Evolutionary conservation across 805 yeast genomes (phyloP).

Genomic region (Lipomyces mesembrius): DNA sequence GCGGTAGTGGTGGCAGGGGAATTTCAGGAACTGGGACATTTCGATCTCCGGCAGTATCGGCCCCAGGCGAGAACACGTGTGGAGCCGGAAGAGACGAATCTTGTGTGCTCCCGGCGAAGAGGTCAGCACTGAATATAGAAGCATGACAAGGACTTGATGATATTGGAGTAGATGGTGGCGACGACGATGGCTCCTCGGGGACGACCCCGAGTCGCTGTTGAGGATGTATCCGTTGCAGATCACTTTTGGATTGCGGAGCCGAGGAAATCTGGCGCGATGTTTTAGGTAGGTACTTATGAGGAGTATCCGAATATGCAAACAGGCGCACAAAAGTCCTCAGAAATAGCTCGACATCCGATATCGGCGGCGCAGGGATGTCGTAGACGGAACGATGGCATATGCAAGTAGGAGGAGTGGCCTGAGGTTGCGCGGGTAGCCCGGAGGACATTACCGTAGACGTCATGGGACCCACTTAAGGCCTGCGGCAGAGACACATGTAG

Average conservation of each 20-base stretch:
- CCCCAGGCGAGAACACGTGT: background rate
- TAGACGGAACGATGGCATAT: conserved; percentile 2
- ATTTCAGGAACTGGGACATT: background rate
- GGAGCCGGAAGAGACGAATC: background rate
- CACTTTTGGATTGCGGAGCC: background rate
- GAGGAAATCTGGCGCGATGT: background rate
- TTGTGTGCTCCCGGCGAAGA: background rate
- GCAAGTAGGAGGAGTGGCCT: background rate
- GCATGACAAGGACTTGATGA: background rate
- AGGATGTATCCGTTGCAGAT: background rate
- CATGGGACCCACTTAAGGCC: background rate
- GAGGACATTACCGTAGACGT: background rate
- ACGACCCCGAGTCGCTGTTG: background rate
- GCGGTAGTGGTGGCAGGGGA: background rate
- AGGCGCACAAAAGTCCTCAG: conserved; percentile 22
- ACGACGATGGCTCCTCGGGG: background rate
- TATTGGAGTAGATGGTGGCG: background rate
- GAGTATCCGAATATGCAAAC: conserved; percentile 15
- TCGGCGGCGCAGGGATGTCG: conserved; percentile 29
- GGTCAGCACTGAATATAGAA: background rate
- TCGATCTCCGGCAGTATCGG: background rate
- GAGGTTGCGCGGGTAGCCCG: background rate
- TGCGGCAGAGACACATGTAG: background rate
- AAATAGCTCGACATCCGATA: conserved; percentile 25
- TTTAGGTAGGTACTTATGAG: background rate